Conservation (phyloP, 345 rosid genomes). For the Noccaea bulbosa region DNA sequence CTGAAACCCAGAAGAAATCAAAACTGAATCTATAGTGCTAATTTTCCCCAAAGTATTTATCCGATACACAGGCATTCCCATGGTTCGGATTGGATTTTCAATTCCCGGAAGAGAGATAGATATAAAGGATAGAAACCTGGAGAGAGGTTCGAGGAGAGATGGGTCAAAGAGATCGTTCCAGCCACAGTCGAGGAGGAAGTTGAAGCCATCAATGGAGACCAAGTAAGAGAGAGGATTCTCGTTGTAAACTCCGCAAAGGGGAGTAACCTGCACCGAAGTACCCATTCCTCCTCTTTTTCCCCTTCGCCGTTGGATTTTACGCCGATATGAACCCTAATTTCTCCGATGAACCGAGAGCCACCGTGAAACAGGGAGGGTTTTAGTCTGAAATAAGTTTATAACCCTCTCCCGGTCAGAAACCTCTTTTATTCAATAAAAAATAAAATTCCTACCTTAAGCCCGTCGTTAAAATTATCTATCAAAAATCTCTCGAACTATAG, state of each 20-base stretch:
- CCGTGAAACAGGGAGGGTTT: constrained; percentile 19
- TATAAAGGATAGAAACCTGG: constrained; percentile 51
- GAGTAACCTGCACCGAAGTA: constrained; percentile 88
- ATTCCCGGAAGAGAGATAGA: not conserved
- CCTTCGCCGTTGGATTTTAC: constrained; percentile 17
- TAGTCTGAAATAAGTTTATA: no score
- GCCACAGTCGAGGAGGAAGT: constrained; percentile 90
- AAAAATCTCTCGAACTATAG: no score
- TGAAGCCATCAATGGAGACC: constrained; percentile 88
- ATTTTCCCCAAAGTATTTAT: not conserved
- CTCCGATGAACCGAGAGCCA: constrained; percentile 33
- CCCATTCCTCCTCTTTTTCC: constrained; percentile 56
- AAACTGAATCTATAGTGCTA: not conserved
- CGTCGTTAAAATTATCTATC: no score
- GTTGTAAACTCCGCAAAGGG: constrained; percentile 86
- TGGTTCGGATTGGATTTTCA: not conserved
- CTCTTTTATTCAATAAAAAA: no score
- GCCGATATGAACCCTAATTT: constrained; percentile 39
- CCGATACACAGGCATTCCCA: not conserved
- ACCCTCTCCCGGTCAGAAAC: no score
- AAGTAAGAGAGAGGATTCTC: constrained; percentile 90
- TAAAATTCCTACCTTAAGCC: no score
- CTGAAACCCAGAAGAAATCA: constrained; percentile 46
- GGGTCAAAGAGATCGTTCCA: constrained; percentile 96
- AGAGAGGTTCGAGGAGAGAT: constrained; percentile 86